Conservation (phyloP, 495 filamentous ascomycete genomes). For the Lindgomyces ingoldianus region DNA sequence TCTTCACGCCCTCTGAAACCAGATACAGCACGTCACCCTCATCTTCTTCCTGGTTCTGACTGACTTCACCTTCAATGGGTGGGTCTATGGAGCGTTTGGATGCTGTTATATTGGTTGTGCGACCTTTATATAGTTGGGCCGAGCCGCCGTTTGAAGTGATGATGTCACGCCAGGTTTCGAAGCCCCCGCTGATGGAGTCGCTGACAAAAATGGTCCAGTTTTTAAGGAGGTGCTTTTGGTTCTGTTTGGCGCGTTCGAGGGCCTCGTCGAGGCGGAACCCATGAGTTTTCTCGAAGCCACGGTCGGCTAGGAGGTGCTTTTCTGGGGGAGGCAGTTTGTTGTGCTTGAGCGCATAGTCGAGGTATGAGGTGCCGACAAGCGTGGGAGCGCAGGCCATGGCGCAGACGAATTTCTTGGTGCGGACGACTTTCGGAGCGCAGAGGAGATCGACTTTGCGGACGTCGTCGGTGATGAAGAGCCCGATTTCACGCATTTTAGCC, state of each 20-base stretch:
- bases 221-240: slow-evolving; percentile 71
- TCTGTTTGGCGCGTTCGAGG: slow-evolving; percentile 66
- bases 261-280: slow-evolving; percentile 66
- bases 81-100: slow-evolving; percentile 34
- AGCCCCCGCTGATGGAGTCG: slow-evolving; percentile 71
- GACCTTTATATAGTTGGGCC: slow-evolving; percentile 74
- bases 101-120: slow-evolving; percentile 58
- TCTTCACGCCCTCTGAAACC: slow-evolving; percentile 41
- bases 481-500: slow-evolving; percentile 80
- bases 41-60: slow-evolving; percentile 51
- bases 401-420: slow-evolving; percentile 89
- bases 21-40: slow-evolving; percentile 51
- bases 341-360: slow-evolving; percentile 68
- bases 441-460: slow-evolving; percentile 77
- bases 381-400: slow-evolving; percentile 76
- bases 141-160: slow-evolving; percentile 84
- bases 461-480: slow-evolving; percentile 77
- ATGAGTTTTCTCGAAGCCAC: slow-evolving; percentile 67
- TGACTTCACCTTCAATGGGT: slow-evolving; percentile 54
- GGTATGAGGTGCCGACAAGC: slow-evolving; percentile 74
- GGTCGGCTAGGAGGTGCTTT: slow-evolving; percentile 68
- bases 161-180: slow-evolving; percentile 79
- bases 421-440: slow-evolving; percentile 79
- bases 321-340: slow-evolving; percentile 60
- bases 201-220: slow-evolving; percentile 80